A percentile compares a stretch with the other conserved stretches of the same genome.
Evolutionary conservation across 2,329 filamentous ascomycete species (phyloP).

Genomic region (Trematosphaeria pertusa): DNA sequence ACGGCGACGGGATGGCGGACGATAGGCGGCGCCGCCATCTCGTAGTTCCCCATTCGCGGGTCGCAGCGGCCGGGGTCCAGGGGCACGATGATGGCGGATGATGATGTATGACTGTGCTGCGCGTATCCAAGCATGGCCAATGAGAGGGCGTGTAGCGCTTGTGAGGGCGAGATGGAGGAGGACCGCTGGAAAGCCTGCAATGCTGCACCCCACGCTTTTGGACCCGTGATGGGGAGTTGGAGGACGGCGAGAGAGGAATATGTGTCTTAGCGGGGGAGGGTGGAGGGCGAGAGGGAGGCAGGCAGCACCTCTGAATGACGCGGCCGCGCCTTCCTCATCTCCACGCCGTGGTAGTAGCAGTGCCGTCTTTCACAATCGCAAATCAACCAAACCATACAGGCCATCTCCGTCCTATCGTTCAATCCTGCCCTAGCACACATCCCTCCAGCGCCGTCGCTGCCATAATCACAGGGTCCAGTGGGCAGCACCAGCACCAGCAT

Average conservation of each 20-base stretch:
- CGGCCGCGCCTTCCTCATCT: not conserved
- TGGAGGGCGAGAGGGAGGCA: not conserved
- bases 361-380: no score
- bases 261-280: not conserved
- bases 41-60: slow-evolving; percentile 32
- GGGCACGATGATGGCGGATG: slow-evolving; percentile 34
- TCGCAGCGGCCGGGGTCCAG: slow-evolving; percentile 12
- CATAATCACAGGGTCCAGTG: slow-evolving; percentile 1
- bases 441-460: no score
- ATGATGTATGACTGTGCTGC: slow-evolving; percentile 44
- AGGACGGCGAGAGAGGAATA: not conserved
- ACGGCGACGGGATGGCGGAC: slow-evolving; percentile 20
- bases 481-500: slow-evolving; percentile 4
- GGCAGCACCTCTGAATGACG: slow-evolving; percentile 4
- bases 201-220: slow-evolving; percentile 19
- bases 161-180: slow-evolving; percentile 1
- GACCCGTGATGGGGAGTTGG: slow-evolving; percentile 7
- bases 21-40: slow-evolving; percentile 18
- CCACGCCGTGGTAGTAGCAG: no score
- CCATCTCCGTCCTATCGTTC: no score
- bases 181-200: no score
- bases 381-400: no score
- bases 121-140: slow-evolving; percentile 25
- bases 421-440: no score
- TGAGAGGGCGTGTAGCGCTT: slow-evolving; percentile 20